These are phyloP conservation scores for Pholiota adiposa DNA, from an alignment of 1,284 basidiomycete species.

Conservation along the genomic window DNA sequence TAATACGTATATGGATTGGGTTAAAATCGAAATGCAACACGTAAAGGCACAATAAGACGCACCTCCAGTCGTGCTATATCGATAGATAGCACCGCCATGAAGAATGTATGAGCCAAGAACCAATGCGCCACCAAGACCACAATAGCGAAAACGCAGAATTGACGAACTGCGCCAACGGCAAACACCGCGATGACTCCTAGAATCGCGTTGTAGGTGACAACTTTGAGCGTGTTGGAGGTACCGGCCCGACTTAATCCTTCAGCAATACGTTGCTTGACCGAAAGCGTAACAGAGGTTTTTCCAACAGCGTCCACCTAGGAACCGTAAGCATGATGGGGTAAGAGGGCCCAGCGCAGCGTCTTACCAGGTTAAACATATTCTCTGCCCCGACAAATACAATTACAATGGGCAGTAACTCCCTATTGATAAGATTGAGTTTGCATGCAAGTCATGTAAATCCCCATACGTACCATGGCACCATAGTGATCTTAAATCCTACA, in stretches of 20 bases:
- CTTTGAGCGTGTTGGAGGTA: conserved; percentile 90
- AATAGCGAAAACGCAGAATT: conserved; percentile 94
- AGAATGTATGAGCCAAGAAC: conserved; percentile 94
- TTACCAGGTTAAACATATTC: conserved; percentile 94
- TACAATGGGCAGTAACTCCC: conserved; percentile 90
- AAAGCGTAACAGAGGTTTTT: conserved; percentile 85
- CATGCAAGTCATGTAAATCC: neutral
- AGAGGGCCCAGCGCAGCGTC: conserved; percentile 25
- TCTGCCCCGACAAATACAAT: conserved; percentile 96
- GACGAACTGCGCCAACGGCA: conserved; percentile 82
- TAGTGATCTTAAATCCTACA: conserved; percentile 81
- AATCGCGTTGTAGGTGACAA: conserved; percentile 85
- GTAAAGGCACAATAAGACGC: conserved; percentile 25
- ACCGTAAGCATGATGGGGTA: conserved; percentile 6
- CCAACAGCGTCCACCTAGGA: conserved; percentile 82
- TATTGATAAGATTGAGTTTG: conserved; percentile 30
- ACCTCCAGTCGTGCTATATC: conserved; percentile 90
- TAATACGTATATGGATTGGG: conserved; percentile 31
- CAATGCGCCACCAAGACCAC: conserved; percentile 96
- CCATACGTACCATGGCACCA: conserved; percentile 79
- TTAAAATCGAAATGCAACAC: conserved; percentile 8
- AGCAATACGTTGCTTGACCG: conserved; percentile 92
- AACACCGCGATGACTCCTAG: conserved; percentile 81
- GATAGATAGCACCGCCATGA: conserved; percentile 87
- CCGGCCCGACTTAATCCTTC: conserved; percentile 88